Percentiles rank a stretch among this genome's conserved stretches.
Evolutionary conservation across 495 filamentous ascomycete genomes (phyloP).

Genomic region (Penicillium alfredii): DNA sequence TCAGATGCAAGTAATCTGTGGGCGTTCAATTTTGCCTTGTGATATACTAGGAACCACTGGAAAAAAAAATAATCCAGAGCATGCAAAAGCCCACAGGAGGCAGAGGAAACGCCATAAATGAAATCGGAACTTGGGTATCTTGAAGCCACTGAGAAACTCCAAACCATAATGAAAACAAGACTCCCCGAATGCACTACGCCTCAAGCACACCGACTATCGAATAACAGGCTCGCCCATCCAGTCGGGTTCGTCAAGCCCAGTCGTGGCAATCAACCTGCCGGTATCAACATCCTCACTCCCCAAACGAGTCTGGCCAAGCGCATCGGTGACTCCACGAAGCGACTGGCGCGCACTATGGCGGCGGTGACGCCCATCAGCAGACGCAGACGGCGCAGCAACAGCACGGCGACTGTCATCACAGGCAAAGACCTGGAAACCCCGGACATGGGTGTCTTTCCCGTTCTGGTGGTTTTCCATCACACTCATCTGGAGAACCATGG

Average conservation of each 20-base stretch:
- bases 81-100: too few relatives aligned
- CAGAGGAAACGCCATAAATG: too few relatives aligned
- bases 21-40: too few relatives aligned
- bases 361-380: constrained; percentile 28
- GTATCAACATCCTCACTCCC: constrained; percentile 21
- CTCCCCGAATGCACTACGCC: too few relatives aligned
- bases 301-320: constrained; percentile 11
- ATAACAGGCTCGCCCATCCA: constrained; percentile 58
- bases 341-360: constrained; percentile 28
- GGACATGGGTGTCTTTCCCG: constrained; percentile 95
- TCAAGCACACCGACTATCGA: too few relatives aligned
- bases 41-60: too few relatives aligned
- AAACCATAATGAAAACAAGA: constrained; percentile 6
- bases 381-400: constrained; percentile 34
- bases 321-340: constrained; percentile 20
- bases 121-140: constrained; percentile 31
- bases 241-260: constrained; percentile 46
- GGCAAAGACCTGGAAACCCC: constrained; percentile 87
- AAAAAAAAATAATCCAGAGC: too few relatives aligned
- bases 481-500: constrained; percentile 78
- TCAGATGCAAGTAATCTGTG: too few relatives aligned
- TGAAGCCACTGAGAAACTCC: constrained; percentile 20
- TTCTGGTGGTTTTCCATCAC: constrained; percentile 98
- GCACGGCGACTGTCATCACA: constrained; percentile 49
- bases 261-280: constrained; percentile 16